A percentile compares a stretch with the other conserved stretches of the same genome.
Conservation (phyloP, 495 filamentous ascomycete genomes). For the Penicillium lividum region DNA sequence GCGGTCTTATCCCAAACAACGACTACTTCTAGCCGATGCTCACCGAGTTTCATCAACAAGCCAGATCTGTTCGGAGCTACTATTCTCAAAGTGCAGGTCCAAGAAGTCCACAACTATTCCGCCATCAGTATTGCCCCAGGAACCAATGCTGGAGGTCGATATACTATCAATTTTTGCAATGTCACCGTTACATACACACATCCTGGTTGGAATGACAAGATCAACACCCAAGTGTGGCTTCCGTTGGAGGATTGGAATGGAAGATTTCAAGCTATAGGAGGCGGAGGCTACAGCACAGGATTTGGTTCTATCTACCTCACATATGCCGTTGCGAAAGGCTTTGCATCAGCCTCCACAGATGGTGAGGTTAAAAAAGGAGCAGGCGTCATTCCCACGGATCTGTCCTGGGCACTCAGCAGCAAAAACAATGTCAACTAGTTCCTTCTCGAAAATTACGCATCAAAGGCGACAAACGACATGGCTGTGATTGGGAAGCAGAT, state of each 20-base stretch:
- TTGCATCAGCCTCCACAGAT: constrained; percentile 40
- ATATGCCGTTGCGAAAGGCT: constrained; percentile 20
- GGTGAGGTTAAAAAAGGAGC: constrained; percentile 7
- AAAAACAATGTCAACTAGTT: constrained; percentile 1
- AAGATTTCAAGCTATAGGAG: constrained; percentile 43
- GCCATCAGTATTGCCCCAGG: no score
- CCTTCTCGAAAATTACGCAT: constrained; percentile 40
- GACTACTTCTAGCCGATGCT: no score
- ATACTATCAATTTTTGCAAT: neutral
- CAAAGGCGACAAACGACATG: constrained; percentile 38
- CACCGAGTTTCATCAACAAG: no score
- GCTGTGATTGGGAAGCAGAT: constrained; percentile 23
- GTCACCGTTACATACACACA: constrained; percentile 34
- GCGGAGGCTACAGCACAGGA: constrained; percentile 44
- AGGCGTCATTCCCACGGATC: neutral
- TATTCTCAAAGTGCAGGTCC: no score
- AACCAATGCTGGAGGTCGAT: no score
- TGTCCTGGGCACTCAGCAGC: neutral
- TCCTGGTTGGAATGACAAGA: constrained; percentile 36
- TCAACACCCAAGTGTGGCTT: constrained; percentile 40
- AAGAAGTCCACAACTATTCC: no score
- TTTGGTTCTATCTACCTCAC: neutral
- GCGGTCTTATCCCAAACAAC: no score
- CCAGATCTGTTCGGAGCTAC: no score
- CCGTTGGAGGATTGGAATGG: constrained; percentile 45